Evolutionary conservation across 2,329 filamentous ascomycete species (phyloP), one percentile per base, ranked within the genome.

Genomic region (Alternaria rosae): DNA sequence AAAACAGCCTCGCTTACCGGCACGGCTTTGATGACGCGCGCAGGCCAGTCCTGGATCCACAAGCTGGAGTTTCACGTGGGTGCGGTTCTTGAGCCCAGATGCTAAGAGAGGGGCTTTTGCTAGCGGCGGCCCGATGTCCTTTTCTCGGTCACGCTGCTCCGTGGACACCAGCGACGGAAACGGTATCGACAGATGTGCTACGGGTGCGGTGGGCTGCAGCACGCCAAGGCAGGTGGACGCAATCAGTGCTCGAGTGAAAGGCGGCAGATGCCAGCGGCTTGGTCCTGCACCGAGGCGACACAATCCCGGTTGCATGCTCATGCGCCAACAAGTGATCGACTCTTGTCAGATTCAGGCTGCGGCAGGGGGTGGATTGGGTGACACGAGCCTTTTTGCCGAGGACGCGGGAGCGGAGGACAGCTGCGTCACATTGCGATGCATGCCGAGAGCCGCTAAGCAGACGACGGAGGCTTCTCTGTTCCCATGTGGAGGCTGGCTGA

Each of bases 11-110:
- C 70, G 70, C 69, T 73, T 72, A 62, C 71, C 71, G 70, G 73
- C 67, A 70, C 54, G 66, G 68, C 48, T 57, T 56, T 67, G 63
- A 78, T 76, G 75, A 76, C 72, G 71, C 72, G 71, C 72, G 74
- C 74, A 78, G 72, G 61, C 59, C 57, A 48, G 45, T 71, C 72
- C 70, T 73, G 70, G 67, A 59, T 67, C 72, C 69, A 70, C 70
- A 51, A 26, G 59, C 55, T 61, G 56, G 68, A 68, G 70, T 76
- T 75, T 77, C 74, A 76, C 74, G 75, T 78, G 75, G 75, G 71
- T 68, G 62, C 64, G 64, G 69, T 68, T 61, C 57, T 54, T 64
- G 58, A 64, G 66, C 70, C 71, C 61, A 70, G 68, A 67, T 61
- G 64, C 63, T 66, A 64, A 50, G 44, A 57, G 58, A 61, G 72